phyloP scores from a whole-genome alignment of 1,139 yeast species.

The Pichia sp. region DNA sequence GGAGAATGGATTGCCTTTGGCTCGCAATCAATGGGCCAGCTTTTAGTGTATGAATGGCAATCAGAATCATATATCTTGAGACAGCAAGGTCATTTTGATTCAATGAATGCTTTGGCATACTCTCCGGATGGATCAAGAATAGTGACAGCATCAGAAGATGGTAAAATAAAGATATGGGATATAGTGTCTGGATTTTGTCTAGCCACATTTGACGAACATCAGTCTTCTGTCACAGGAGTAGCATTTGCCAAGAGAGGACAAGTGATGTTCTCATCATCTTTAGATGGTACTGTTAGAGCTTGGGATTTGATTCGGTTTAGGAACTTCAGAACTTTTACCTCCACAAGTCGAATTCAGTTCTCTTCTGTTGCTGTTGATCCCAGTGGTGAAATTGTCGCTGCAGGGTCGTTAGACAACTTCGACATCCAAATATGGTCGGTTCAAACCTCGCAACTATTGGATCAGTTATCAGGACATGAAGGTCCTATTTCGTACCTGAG shows the following conservation, averaged over 20 bases:
- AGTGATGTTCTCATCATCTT: slow-evolving; percentile 82
- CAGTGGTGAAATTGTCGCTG: slow-evolving; percentile 94
- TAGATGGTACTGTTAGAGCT: slow-evolving; percentile 96
- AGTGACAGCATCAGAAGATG: slow-evolving; percentile 95
- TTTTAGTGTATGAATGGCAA: slow-evolving; percentile 97
- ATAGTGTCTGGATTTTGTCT: slow-evolving; percentile 87
- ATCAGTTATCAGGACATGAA: slow-evolving; percentile 85
- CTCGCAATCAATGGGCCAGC: slow-evolving; percentile 84
- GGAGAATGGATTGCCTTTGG: slow-evolving; percentile 99
- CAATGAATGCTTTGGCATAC: slow-evolving; percentile 77
- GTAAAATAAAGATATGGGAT: slow-evolving; percentile 96
- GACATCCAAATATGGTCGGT: slow-evolving; percentile 97
- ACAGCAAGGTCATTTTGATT: slow-evolving; percentile 96
- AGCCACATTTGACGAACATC: slow-evolving; percentile 87
- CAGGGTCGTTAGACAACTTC: slow-evolving; percentile 86
- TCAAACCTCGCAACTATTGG: slow-evolving; percentile 88
- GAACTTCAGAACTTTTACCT: slow-evolving; percentile 91
- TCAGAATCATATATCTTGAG: slow-evolving; percentile 91
- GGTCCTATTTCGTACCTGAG: slow-evolving; percentile 91
- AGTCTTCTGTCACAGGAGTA: slow-evolving; percentile 83
- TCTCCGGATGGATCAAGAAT: slow-evolving; percentile 94
- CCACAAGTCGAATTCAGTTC: slow-evolving; percentile 83
- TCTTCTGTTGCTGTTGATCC: slow-evolving; percentile 92
- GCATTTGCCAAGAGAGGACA: slow-evolving; percentile 85
- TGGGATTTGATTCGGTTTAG: slow-evolving; percentile 93